Evolutionary conservation across 73 alveolate genomes (phyloP), one percentile per base, ranked within the genome.

Genomic region (Paraurostyla sp.): DNA sequence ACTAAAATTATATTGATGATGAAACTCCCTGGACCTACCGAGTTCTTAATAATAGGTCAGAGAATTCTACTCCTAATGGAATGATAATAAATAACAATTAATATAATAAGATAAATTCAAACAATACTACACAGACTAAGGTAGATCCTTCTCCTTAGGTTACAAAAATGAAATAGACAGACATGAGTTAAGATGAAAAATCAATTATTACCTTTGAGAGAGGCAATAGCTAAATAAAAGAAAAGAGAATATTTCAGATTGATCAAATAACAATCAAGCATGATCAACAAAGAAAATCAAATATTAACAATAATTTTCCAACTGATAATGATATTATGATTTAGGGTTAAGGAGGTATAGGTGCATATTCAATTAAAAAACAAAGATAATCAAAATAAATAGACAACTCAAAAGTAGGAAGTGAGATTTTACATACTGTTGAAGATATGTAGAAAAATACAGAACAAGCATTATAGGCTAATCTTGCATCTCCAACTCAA

Each of bases 1-100:
- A 56, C 32, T 15, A 33, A 29, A 60, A 33, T 27, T 60, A 60
- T 60, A 50, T 60, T 33, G 78, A 60, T 60, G 78, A 60, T 60
- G 78, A 60, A 60, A 60, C 78, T 32, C 78, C 78, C 25, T 60
- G 78, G 78, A 60, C 78, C 3, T 50, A 60, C 32, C 22, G 78
- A 60, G 78, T 60, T 11, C 22, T 29, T 7, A 33, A 7, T 60
- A 11, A 7, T 25, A 9, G 13, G 22, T 7, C 78, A 29, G 33
- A 56, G 7, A n/a, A n/a, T n/a, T 29, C 78, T 13, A 30, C 78
- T 29, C 50, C 78, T 29, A 60, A 33, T 9, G 9, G 51, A 60
- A 60, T 33, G 78, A 7, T 60, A 30, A 27, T 4, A 3, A 3
- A 3, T 18, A 27, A 27, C 50, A n/a, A 7, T 32, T 11, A 60